Base-by-base conservation (phyloP, 148 eudicot species). In the Chenopodium quinoa region DNA sequence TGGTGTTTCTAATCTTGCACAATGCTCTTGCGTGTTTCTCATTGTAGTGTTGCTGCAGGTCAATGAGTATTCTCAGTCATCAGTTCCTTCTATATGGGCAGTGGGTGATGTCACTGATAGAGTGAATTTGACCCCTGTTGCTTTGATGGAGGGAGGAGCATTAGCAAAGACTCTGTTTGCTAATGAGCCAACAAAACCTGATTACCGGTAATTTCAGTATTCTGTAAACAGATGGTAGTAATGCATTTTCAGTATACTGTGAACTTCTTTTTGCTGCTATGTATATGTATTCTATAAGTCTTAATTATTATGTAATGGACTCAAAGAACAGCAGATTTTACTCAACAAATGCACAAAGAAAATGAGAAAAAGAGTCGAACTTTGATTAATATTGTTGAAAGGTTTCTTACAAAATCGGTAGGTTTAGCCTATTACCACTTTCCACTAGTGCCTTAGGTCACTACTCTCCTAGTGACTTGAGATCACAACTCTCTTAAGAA, bases 71-170 rank as follows among this genome's bases (percentile, higher is more conserved):
- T 96, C 99, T 34, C 90, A 89, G 70, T 87, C 98, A 64, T 92
- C 97, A 71, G 97, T 93, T 82, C 97, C 98, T 82, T 96, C 99
- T 52, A 96, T 93, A 87, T 96, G 98, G 94, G 99, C 99, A 14
- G 98, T 96, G 62, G 99, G 99, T 83, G 99, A 96, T 87, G 99
- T 93, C 69, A 96, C 99, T 29, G 94, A 96, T 81, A 92, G 99
- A 87, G 73, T 92, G 73, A 95, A 95, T 84, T 81, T 95, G 79
- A 95, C 99, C 76, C 99, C 99, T 52, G 99, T 95, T 87, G 99
- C 99, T 78, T 89, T 96, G 86, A 96, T 96, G 99, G 99, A 96
- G 86, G 99, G 99, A 85, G 89, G 77, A 65, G 99, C 99, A 82
- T 73, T 96, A 85, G 97, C 99, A 82, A 96, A 92, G 88, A 96